Percentiles rank a stretch among this genome's conserved stretches.
These are phyloP conservation scores for Boehmeria nivea DNA, from an alignment of 306 rosid genomes.

Conservation along the genomic window DNA sequence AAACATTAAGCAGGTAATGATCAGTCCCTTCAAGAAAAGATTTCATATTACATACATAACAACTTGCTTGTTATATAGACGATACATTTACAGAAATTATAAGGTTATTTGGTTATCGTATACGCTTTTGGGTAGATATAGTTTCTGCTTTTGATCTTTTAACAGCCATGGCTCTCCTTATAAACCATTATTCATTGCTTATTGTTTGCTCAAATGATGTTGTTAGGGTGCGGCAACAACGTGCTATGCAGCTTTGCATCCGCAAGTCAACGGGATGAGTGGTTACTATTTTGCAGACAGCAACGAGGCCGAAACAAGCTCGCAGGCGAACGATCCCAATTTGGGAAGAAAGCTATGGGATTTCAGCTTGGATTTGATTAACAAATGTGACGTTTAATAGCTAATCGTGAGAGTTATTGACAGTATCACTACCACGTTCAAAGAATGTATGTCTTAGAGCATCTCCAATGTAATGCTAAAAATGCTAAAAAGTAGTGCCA, in stretches of 20 bases:
- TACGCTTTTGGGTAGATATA: too few species aligned
- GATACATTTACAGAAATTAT: not conserved
- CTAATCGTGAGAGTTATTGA: too few species aligned
- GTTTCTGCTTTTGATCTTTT: too few species aligned
- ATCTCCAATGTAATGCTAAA: too few species aligned
- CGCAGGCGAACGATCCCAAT: slow-evolving; percentile 47
- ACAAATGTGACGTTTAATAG: not conserved
- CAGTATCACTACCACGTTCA: too few species aligned
- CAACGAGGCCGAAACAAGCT: slow-evolving; percentile 44
- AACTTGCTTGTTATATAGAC: too few species aligned
- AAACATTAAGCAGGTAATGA: slow-evolving; percentile 59
- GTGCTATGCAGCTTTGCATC: slow-evolving; percentile 73
- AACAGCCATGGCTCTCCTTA: too few species aligned
- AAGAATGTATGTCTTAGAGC: too few species aligned
- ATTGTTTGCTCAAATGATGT: not conserved
- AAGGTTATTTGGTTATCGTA: not conserved
- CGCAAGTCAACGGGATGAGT: slow-evolving; percentile 52
- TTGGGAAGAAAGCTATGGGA: slow-evolving; percentile 66
- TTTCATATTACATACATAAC: too few species aligned
- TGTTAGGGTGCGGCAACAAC: slow-evolving; percentile 86
- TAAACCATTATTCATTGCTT: not conserved
- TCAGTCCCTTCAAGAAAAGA: too few species aligned
- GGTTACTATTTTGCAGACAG: slow-evolving; percentile 59
- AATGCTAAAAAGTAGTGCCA: too few species aligned
- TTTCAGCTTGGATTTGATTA: slow-evolving; percentile 39